Evolutionary conservation across 345 rosid species (phyloP), one percentile per base, ranked within the genome.

Genomic region (Pelargonium nanum): DNA sequence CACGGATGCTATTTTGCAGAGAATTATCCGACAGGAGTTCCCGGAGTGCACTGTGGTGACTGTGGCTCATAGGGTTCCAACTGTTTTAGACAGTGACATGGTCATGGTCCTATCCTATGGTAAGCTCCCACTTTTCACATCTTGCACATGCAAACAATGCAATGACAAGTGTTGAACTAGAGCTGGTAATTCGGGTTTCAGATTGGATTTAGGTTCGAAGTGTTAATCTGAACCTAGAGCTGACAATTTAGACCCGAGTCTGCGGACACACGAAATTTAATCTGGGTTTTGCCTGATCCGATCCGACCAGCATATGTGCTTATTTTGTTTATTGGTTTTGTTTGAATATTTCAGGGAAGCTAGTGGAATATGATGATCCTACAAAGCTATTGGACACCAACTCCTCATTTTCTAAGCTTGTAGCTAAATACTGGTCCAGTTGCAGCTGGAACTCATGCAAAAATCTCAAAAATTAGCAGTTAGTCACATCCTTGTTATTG

Each of bases 81-180:
- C 87, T 2, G 85, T 86, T 32, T 75, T 83, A 51, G 84, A 88
- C 61, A 84, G 90, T 69, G 87, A 82, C 75, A 85, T 82, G 96
- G 88, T 83, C 84, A 79, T 85, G 90, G 88, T 82, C 70, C 91
- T 89, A 67, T 84, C 88, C 15, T 76, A 68, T 69, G 91, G 91
- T 85, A 74, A 58, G 55, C 8, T 62, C 64, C 61, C 52, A 26
- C 20, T 6, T 24, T 51, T 55, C 44, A 40, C 24, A 19, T 21
- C 23, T 7, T 17, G 4, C 28, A 64, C 24, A 34, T 34, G 13
- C 24, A 40, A 17, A n/a, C n/a, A n/a, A n/a, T n/a, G n/a, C n/a
- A n/a, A n/a, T n/a, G n/a, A n/a, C n/a, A n/a, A n/a, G n/a, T n/a
- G n/a, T n/a, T n/a, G n/a, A n/a, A n/a, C n/a, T n/a, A n/a, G n/a